phyloP scores from a whole-genome alignment of 305 asterid species.

The Fraxinus albicans region DNA sequence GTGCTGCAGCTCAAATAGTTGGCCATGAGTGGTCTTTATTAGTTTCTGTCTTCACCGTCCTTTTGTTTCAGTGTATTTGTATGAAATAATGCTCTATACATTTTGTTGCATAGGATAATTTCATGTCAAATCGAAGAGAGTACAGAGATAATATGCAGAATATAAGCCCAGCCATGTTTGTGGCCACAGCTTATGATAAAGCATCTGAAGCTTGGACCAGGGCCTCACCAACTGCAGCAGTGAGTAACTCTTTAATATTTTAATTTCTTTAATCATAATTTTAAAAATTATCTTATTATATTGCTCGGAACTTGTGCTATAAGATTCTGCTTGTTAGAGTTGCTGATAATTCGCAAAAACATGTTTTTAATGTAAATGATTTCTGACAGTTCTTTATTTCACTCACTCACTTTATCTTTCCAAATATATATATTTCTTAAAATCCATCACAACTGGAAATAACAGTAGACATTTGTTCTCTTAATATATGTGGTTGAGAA shows the following conservation, averaged over 20 bases:
- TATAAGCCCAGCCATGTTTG: slow-evolving; percentile 68
- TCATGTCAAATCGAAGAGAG: slow-evolving; percentile 65
- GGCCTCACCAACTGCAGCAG: slow-evolving; percentile 68
- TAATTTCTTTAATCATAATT: slow-evolving; percentile 4
- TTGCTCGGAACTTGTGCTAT: not conserved
- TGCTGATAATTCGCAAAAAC: not conserved
- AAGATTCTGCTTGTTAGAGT: not conserved
- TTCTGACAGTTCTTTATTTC: slow-evolving; percentile 1
- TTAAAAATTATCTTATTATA: not conserved
- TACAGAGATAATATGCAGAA: slow-evolving; percentile 42
- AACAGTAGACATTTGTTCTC: not conserved
- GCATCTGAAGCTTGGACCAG: slow-evolving; percentile 89
- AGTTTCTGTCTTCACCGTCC: not conserved
- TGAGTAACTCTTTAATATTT: slow-evolving; percentile 39
- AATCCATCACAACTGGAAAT: slow-evolving; percentile 8
- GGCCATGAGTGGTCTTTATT: not conserved
- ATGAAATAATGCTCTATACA: slow-evolving; percentile 18
- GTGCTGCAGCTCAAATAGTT: slow-evolving; percentile 24
- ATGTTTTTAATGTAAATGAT: not conserved
- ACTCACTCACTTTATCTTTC: not conserved
- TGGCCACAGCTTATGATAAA: slow-evolving; percentile 83
- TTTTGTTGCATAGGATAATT: slow-evolving; percentile 52
- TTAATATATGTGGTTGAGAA: not conserved
- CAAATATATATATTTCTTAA: slow-evolving; percentile 1
- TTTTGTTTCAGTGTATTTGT: not conserved